Evolutionary conservation across 1,284 basidiomycete species (phyloP), one percentile per base, ranked within the genome.

Genomic region (Naganishia liquefaciens): DNA sequence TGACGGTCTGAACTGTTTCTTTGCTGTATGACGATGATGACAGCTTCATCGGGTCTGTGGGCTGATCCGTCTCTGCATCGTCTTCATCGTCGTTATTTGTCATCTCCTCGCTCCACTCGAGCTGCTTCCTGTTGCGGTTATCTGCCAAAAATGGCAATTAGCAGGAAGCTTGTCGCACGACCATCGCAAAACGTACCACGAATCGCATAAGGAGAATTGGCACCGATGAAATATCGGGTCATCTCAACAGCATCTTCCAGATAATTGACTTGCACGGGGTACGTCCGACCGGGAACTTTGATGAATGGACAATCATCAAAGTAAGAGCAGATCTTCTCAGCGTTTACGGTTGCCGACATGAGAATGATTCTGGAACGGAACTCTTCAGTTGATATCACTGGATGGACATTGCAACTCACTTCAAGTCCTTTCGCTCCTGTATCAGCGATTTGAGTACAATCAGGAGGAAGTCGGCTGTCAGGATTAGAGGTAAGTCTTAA

Each of bases 281-380:
- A 99, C 0, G 94, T 98, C n/a, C 96, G 85, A 2, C 96, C 96
- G 9, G 95, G 95, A 19, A 99, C 91, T 68, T 86, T 86, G 51
- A 97, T 81, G 28, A 88, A 87, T 0, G 93, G 93, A 75, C 94
- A 97, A 28, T 87, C 87, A 23, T 89, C 91, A 75, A 99, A 98
- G 79, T 91, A 99, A 25, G 80, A 81, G n/a, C 93, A 91, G 58
- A 99, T 88, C 79, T 97, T 95, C 67, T 94, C 89, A 0, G 92
- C 90, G 73, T 99, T 93, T 33, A 98, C 83, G 0, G 96, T 99
- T 0, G 96, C 96, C 27, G 93, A 97, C 96, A 99, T 99, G 62
- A 99, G 84, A 39, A 99, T 86, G 37, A 99, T 86, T 79, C 91
- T 93, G 67, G 19, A 2, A 39, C 27, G 23, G 25, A 25, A 49